Conservation (phyloP, 768 basidiomycete genomes). For the Kondoa malvinella region DNA sequence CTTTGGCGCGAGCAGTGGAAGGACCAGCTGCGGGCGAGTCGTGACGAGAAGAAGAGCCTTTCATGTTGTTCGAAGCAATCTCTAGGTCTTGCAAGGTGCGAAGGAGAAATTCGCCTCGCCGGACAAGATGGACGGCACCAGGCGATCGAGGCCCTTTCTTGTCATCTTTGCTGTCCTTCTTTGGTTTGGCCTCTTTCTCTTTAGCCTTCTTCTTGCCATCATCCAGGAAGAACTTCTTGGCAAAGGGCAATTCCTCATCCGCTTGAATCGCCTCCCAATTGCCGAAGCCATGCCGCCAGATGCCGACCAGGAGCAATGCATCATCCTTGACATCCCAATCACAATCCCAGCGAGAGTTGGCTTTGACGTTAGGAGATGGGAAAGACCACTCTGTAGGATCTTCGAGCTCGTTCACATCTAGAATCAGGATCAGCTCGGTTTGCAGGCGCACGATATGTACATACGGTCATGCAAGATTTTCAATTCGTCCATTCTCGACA, state of each 20-base stretch:
- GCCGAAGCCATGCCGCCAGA: slow-evolving; percentile 82
- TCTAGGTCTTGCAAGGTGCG: slow-evolving; percentile 54
- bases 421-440: neutral
- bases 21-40: neutral
- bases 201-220: slow-evolving; percentile 69
- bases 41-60: slow-evolving; percentile 6
- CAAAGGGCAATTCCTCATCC: slow-evolving; percentile 62
- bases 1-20: neutral
- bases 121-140: slow-evolving; percentile 92
- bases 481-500: slow-evolving; percentile 74
- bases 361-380: slow-evolving; percentile 81
- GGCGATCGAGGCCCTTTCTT: slow-evolving; percentile 41
- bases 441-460: neutral
- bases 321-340: slow-evolving; percentile 87
- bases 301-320: slow-evolving; percentile 83
- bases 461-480: slow-evolving; percentile 57
- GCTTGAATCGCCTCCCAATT: slow-evolving; percentile 92
- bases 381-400: slow-evolving; percentile 33
- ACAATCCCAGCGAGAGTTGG: slow-evolving; percentile 89
- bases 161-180: slow-evolving; percentile 43
- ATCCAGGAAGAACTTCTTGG: slow-evolving; percentile 93
- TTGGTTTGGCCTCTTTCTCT: slow-evolving; percentile 34
- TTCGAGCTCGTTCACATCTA: slow-evolving; percentile 50
- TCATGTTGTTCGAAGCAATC: slow-evolving; percentile 2
- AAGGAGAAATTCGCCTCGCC: slow-evolving; percentile 85